Conservation (phyloP, 805 yeast species). For the Hanseniaspora osmophila region DNA sequence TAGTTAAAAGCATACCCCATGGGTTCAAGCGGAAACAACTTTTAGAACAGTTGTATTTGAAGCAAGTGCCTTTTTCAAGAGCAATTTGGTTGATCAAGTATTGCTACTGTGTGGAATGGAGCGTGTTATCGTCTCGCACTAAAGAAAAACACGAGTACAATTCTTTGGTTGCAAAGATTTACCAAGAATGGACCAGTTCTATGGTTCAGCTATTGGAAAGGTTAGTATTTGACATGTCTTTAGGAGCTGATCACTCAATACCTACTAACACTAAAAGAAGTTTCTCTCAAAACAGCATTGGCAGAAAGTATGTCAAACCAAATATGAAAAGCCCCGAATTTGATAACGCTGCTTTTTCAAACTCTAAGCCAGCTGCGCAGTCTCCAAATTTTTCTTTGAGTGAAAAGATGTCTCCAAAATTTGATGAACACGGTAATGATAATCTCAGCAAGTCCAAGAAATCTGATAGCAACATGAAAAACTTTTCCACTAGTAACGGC, state of each 20-base stretch:
- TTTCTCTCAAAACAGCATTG: not conserved
- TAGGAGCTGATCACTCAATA: constrained; percentile 16
- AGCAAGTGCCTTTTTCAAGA: constrained; percentile 59
- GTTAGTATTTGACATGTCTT: constrained; percentile 21
- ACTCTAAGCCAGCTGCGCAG: too few relatives aligned
- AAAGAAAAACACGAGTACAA: constrained; percentile 9
- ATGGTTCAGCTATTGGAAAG: constrained; percentile 38
- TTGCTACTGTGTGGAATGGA: constrained; percentile 62
- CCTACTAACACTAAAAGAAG: constrained; percentile 1
- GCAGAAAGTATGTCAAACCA: constrained; percentile 14
- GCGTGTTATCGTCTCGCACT: constrained; percentile 6
- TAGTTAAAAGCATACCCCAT: constrained; percentile 77
- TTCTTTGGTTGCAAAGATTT: constrained; percentile 44
- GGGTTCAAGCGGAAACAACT: constrained; percentile 66
- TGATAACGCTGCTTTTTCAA: not conserved
- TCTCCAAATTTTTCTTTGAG: not conserved
- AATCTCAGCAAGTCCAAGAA: too few relatives aligned
- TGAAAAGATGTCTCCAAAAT: not conserved
- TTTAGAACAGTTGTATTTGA: constrained; percentile 56
- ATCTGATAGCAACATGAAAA: not conserved
- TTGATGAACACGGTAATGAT: not conserved
- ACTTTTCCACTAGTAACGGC: too few relatives aligned
- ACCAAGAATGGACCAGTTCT: constrained; percentile 83
- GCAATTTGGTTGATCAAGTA: constrained; percentile 88
- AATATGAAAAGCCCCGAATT: not conserved